Evolutionary conservation across 2,329 filamentous ascomycete species (phyloP).

Genomic region (Cylindrodendrum hubeiense): DNA sequence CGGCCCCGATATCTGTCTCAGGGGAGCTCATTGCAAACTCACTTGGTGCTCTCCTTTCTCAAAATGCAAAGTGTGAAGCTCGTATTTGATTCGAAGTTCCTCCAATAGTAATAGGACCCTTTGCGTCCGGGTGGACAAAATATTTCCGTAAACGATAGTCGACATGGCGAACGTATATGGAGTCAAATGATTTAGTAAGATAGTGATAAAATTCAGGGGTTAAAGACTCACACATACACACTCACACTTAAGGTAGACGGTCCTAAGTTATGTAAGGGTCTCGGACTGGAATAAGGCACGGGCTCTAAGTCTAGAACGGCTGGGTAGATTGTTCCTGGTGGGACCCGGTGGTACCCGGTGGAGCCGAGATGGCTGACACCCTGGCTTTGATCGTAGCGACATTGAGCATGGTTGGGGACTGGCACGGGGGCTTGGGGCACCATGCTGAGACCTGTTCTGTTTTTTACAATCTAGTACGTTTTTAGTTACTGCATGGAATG

Average conservation of each 20-base stretch:
- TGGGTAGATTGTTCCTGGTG: not conserved
- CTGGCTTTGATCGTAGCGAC: not conserved
- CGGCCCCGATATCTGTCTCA: not conserved
- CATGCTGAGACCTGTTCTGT: not conserved
- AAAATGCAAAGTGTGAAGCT: not conserved
- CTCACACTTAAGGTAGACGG: not conserved
- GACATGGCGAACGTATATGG: not conserved
- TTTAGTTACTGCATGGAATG: not conserved
- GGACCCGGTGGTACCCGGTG: not conserved
- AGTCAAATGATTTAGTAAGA: not conserved
- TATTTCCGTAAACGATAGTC: slow-evolving; percentile 1
- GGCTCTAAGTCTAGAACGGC: not conserved
- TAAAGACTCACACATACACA: too few relatives aligned
- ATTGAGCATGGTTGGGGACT: not conserved
- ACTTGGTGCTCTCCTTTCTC: slow-evolving; percentile 2
- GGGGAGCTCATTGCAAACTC: not conserved
- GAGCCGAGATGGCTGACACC: not conserved
- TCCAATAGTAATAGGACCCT: not conserved
- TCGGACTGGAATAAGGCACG: not conserved
- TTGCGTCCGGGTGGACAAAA: slow-evolving; percentile 4
- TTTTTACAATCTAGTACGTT: not conserved
- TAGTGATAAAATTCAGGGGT: not conserved
- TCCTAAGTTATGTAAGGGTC: not conserved
- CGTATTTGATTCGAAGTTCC: not conserved
- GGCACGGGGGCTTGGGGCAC: not conserved